Evolutionary conservation across 2,329 filamentous ascomycete genomes (phyloP), one percentile per base, ranked within the genome.

Genomic region (Trichophyton simii): DNA sequence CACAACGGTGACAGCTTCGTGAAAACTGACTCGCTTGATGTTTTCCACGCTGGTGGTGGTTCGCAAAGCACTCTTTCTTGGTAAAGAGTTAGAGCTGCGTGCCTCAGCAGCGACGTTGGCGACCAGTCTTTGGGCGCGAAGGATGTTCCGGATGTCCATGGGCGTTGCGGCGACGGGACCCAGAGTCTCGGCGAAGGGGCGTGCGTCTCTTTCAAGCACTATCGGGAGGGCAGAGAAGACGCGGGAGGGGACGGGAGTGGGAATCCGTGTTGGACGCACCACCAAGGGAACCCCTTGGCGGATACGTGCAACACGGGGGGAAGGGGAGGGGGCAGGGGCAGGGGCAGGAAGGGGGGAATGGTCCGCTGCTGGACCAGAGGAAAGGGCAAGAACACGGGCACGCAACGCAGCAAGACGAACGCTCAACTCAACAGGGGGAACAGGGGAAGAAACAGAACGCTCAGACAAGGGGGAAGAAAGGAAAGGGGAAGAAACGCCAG

Each of bases 1-100:
- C 44, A 63, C 48, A 59, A 68, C 65, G 18, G 64, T 66, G 50
- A 57, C 63, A 41, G 65, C 66, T 31, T 65, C 66, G 65, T 18
- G 54, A 28, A 57, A 38, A 4, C 31, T 38, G 13, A 42, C 66
- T 66, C 60, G 62, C 60, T 55, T 64, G 54, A 62, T 57, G 48
- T 63, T 59, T 54, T 48, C 25, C 34, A 42, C 50, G 20, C 36
- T 57, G 57, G 57, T 41, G 46, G 57, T 59, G 20, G 54, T 52
- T 58, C 54, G 60, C 59, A 63, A 59, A 48, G 60, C 60, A 57
- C 62, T 63, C 57, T 61, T 63, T 54, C 60, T 41, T 41, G 59
- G 44, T 52, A 48, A 59, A 60, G 59, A 63, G 61, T 41, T 28
- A 20, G 41, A 63, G 62, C 46, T 57, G 34, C 59, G 55, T 36